These are phyloP conservation scores for Tetrahymena thermophila DNA, from an alignment of 73 alveolate genomes.

Conservation along the genomic window DNA sequence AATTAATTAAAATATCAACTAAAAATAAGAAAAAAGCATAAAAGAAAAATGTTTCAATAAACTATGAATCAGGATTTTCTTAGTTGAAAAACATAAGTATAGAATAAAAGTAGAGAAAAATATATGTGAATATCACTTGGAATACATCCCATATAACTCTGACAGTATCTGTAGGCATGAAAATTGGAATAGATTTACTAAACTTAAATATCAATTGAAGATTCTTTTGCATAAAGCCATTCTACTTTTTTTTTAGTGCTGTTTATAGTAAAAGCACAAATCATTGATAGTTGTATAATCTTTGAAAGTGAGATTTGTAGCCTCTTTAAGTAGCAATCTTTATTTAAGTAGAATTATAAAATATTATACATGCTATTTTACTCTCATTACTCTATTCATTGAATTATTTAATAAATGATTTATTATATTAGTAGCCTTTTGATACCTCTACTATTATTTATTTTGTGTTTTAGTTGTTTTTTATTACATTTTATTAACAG, in stretches of 20 bases:
- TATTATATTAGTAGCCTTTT: neutral
- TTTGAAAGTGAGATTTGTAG: neutral
- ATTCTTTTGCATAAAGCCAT: neutral
- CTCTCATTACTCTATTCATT: neutral
- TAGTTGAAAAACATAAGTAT: neutral
- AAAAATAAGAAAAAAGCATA: neutral
- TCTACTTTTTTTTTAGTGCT: neutral
- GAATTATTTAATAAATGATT: neutral
- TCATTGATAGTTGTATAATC: neutral
- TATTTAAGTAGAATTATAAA: neutral
- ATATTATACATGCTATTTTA: neutral
- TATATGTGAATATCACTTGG: neutral
- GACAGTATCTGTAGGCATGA: neutral
- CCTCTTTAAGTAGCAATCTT: neutral
- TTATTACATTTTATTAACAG: neutral
- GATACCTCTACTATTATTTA: neutral
- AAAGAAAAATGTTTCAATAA: neutral
- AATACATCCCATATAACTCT: neutral
- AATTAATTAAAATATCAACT: neutral
- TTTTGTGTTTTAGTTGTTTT: neutral
- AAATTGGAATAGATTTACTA: neutral
- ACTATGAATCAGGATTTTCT: neutral
- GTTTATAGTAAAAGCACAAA: neutral
- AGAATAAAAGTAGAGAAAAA: neutral
- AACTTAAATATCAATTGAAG: neutral